Base-by-base conservation (phyloP, 768 basidiomycete species). In the Collybia mongolica region DNA sequence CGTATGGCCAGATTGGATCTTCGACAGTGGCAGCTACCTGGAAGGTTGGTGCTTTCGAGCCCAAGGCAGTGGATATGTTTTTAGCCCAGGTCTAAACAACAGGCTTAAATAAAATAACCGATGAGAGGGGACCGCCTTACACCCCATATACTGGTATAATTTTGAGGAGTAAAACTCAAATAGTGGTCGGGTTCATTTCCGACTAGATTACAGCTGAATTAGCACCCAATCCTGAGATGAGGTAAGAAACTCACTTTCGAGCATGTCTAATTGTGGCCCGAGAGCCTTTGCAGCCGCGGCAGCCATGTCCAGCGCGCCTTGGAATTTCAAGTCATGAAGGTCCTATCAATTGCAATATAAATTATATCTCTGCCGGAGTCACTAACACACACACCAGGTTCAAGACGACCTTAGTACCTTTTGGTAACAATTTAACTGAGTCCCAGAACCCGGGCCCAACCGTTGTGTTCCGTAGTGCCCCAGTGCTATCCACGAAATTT, bases 141-240 rank as follows among this genome's bases (percentile, higher is more conserved):
- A 59, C 65, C 69, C 78, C 79, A 80, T 12, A 69, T 67, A 12
- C 57, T 56, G 2, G 72, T 68, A 53, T 81, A 81, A 18, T 64
- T 73, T 52, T 72, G 60, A 22, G 79, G 71, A 1, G 72, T 72
- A 53, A 73, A 74, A 8, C 54, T 28, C 35, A 67, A 66, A 52
- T 79, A 81, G 32, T 80, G 77, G 57, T 81, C 79, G 2, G 79
- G 79, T 60, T 81, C 80, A 44, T 81, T 81, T 18, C 80, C 80
- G 52, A 81, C 77, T 78, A 23, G 12, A 15, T 4, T 44, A 43
- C 18, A 24, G n/a, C 9, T 20, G n/a, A 46, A 15, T 45, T n/a
- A 46, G 24, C 26, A 26, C 40, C 20, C 14, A 28, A 23, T 24
- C 9, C 11, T 20, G 18, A 17, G 15, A 6, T 14, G 42, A 41